These are phyloP conservation scores for Pyrus pyrifolia DNA, from an alignment of 306 rosid species.

Conservation along the genomic window DNA sequence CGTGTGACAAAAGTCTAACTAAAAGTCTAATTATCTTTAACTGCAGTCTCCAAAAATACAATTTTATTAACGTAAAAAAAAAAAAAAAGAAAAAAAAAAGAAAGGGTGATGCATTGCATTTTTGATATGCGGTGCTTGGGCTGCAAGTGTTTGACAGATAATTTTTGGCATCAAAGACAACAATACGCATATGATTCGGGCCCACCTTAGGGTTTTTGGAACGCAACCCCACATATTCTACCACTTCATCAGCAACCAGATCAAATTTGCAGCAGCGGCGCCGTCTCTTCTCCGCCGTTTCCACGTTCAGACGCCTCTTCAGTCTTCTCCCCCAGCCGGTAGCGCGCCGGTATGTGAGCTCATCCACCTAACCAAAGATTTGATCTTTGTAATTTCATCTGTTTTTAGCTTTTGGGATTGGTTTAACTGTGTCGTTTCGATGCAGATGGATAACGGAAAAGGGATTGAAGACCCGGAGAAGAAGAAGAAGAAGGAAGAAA, in stretches of 20 bases:
- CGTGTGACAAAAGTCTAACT: too few species aligned
- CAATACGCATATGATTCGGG: background rate
- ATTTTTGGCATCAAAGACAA: background rate
- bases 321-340: background rate
- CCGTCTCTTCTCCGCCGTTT: background rate
- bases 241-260: background rate
- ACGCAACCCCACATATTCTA: background rate
- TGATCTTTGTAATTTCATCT: background rate
- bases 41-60: too few species aligned
- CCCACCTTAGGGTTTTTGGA: slow-evolving; percentile 7
- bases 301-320: background rate
- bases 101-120: background rate
- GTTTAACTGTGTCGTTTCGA: background rate
- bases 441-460: slow-evolving; percentile 27
- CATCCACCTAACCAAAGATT: background rate
- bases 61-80: too few species aligned
- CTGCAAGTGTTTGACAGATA: background rate
- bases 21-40: too few species aligned
- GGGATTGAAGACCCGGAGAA: slow-evolving; percentile 75
- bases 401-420: background rate
- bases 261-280: background rate
- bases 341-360: background rate
- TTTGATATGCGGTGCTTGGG: background rate
- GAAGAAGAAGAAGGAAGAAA: slow-evolving; percentile 89
- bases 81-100: too few species aligned